phyloP scores from a whole-genome alignment of 1,284 basidiomycete species.

The Trametes polyzona region DNA sequence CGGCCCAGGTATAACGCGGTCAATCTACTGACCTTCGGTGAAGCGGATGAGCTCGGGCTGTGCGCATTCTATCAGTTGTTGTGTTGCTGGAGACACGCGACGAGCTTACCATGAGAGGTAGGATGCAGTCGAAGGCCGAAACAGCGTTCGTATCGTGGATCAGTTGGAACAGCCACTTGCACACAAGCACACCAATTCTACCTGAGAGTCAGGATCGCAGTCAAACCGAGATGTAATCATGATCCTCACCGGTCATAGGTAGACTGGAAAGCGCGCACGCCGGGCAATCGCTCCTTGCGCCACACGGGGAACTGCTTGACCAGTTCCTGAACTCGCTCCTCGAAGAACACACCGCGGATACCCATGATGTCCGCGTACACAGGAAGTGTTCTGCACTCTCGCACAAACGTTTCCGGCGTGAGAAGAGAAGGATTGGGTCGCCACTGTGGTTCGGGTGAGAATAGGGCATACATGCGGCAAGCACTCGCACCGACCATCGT shows the following conservation, averaged over 20 bases:
- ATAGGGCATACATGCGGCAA: background rate
- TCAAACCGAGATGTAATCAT: background rate
- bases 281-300: conserved; percentile 71
- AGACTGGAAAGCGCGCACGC: conserved; percentile 78
- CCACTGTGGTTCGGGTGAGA: conserved; percentile 43
- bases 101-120: conserved; percentile 72
- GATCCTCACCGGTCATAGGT: conserved; percentile 69
- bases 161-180: conserved; percentile 77
- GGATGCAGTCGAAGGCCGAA: conserved; percentile 77
- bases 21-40: conserved; percentile 55
- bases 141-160: conserved; percentile 78
- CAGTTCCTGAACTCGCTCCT: conserved; percentile 59
- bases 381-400: conserved; percentile 65
- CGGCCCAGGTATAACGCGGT: background rate
- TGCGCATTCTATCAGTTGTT: background rate
- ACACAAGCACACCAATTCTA: conserved; percentile 67
- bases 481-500: conserved; percentile 59
- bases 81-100: background rate
- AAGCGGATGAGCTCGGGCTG: conserved; percentile 76
- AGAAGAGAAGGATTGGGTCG: conserved; percentile 71
- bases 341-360: conserved; percentile 70
- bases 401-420: conserved; percentile 70
- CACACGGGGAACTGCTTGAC: conserved; percentile 67
- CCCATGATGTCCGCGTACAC: conserved; percentile 76
- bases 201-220: conserved; percentile 1